Percentiles rank a stretch among this genome's conserved stretches.
Conservation (phyloP, 73 alveolate species). For the Blepharisma japonicum region DNA sequence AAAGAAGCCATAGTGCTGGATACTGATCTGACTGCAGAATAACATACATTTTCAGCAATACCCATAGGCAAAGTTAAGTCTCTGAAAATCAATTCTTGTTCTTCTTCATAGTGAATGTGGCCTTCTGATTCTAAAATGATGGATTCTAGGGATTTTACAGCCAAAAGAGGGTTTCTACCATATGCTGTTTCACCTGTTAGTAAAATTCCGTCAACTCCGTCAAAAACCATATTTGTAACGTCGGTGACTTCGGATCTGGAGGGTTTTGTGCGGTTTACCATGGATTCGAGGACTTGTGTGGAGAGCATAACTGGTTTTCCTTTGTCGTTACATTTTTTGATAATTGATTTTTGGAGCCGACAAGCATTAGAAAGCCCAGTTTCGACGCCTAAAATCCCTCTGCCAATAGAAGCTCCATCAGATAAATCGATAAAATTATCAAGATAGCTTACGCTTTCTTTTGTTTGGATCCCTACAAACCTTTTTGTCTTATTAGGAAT, state of each 20-base stretch:
- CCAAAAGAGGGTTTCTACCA: conserved; percentile 42
- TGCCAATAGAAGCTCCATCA: neutral
- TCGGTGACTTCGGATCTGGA: conserved; percentile 42
- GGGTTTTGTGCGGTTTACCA: conserved; percentile 36
- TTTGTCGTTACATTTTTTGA: conserved; percentile 18
- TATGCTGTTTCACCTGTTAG: conserved; percentile 41
- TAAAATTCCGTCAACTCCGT: conserved; percentile 49
- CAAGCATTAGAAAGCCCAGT: neutral
- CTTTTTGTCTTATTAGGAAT: neutral
- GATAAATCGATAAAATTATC: neutral
- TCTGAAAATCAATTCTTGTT: conserved; percentile 22
- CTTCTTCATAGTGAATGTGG: conserved; percentile 21
- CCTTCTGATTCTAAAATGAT: conserved; percentile 30
- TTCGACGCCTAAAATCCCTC: neutral
- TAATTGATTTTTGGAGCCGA: conserved; percentile 3
- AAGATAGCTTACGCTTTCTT: neutral
- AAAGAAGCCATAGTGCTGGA: conserved; percentile 28
- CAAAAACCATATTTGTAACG: conserved; percentile 42
- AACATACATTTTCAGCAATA: conserved; percentile 23
- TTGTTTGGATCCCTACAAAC: conserved; percentile 16
- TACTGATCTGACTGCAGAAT: conserved; percentile 31
- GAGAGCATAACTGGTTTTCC: conserved; percentile 42
- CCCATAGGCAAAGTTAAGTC: conserved; percentile 2
- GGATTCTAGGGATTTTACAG: conserved; percentile 35
- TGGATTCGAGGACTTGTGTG: conserved; percentile 37